phyloP scores from a whole-genome alignment of 176 grass and related monocot species.

The Cenchrus fungigraminus region DNA sequence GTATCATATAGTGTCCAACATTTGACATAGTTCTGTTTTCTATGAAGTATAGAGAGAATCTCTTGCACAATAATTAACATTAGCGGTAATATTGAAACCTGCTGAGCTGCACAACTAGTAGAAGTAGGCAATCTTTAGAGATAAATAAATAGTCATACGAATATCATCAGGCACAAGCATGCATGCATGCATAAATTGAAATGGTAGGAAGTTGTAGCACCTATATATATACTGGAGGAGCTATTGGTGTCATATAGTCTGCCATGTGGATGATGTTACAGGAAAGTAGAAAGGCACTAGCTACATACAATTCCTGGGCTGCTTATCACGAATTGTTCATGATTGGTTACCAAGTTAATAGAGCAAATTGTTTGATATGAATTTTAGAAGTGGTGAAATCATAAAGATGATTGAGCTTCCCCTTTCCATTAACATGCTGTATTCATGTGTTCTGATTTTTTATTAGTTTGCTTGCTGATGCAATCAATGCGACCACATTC shows the following conservation, averaged over 20 bases:
- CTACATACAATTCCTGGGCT: neutral
- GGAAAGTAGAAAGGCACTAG: neutral
- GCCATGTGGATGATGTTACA: neutral
- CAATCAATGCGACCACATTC: conserved; percentile 25
- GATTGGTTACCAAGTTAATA: conserved; percentile 23
- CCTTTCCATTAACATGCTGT: conserved; percentile 15
- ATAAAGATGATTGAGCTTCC: neutral
- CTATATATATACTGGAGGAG: conserved; percentile 2
- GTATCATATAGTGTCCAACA: conserved; percentile 13
- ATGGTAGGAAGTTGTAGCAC: neutral
- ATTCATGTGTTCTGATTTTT: conserved; percentile 18
- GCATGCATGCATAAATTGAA: neutral
- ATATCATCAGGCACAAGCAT: neutral
- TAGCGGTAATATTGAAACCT: conserved; percentile 4
- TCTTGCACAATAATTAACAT: neutral
- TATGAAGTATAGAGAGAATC: neutral
- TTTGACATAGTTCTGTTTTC: conserved; percentile 19
- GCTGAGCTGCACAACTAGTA: neutral
- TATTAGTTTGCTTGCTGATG: neutral
- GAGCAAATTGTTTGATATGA: neutral
- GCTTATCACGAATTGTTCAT: neutral
- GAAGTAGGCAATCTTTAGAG: neutral
- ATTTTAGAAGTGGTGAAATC: conserved; percentile 21
- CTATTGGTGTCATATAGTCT: neutral
- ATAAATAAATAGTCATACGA: neutral